phyloP scores from a whole-genome alignment of 371 early-diverging fungal genomes.

The Funneliformis caledonium region DNA sequence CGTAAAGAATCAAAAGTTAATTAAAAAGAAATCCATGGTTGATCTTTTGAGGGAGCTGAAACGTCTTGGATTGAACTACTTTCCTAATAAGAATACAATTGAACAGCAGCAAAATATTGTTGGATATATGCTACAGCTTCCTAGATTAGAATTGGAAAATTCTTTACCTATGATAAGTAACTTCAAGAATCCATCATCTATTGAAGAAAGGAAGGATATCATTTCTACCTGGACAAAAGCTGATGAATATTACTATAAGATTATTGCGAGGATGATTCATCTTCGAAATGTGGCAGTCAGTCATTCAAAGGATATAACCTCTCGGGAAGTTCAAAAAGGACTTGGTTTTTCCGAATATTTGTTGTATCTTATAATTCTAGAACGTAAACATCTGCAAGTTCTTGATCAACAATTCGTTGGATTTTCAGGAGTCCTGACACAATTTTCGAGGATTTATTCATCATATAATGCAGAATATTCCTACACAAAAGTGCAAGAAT shows the following conservation, averaged over 20 bases:
- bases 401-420: slow-evolving; percentile 46
- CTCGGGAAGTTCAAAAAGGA: slow-evolving; percentile 71
- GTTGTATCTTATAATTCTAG: slow-evolving; percentile 64
- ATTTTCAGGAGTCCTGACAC: slow-evolving; percentile 46
- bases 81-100: slow-evolving; percentile 54
- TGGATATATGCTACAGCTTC: slow-evolving; percentile 51
- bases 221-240: slow-evolving; percentile 61
- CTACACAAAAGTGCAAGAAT: neutral
- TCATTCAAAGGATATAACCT: slow-evolving; percentile 71
- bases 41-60: slow-evolving; percentile 85
- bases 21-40: slow-evolving; percentile 86
- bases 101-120: slow-evolving; percentile 51
- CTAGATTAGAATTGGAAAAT: slow-evolving; percentile 39
- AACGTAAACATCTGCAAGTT: slow-evolving; percentile 56
- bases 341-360: slow-evolving; percentile 76
- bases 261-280: slow-evolving; percentile 70
- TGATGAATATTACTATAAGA: slow-evolving; percentile 73
- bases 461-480: slow-evolving; percentile 1
- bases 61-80: slow-evolving; percentile 77
- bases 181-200: slow-evolving; percentile 44
- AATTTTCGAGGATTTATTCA: slow-evolving; percentile 44
- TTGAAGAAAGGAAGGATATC: slow-evolving; percentile 11
- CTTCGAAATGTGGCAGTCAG: slow-evolving; percentile 63
- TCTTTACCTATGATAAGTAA: neutral
- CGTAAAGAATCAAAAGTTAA: slow-evolving; percentile 77